Conservation (phyloP, 306 rosid species). For the Lathyrus oleraceus region DNA sequence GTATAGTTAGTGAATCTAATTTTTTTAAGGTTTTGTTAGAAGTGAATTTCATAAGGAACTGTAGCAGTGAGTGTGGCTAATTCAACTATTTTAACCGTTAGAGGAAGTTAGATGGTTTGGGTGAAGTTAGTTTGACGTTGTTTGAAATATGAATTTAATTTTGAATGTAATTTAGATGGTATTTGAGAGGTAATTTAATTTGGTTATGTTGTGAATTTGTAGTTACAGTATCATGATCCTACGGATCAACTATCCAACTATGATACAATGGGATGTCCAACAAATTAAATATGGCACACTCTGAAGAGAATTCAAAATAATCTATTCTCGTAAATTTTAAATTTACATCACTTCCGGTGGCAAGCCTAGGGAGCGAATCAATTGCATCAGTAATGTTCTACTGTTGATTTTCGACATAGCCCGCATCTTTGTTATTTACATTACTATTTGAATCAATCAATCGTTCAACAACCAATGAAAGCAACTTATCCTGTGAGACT, state of each 20-base stretch:
- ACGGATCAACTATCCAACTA: slow-evolving; percentile 96
- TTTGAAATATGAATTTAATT: too few relatives aligned
- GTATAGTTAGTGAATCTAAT: too few relatives aligned
- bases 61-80: too few relatives aligned
- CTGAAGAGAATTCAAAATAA: slow-evolving; percentile 96
- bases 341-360: slow-evolving; percentile 99
- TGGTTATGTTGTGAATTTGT: too few relatives aligned
- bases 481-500: slow-evolving; percentile 94
- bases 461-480: slow-evolving; percentile 84
- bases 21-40: too few relatives aligned
- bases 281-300: slow-evolving; percentile 96
- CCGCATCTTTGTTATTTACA: slow-evolving; percentile 80
- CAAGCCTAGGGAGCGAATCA: slow-evolving; percentile 94
- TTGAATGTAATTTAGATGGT: too few relatives aligned
- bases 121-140: too few relatives aligned
- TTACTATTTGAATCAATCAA: slow-evolving; percentile 88
- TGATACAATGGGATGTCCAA: slow-evolving; percentile 95
- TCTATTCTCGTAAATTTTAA: slow-evolving; percentile 78
- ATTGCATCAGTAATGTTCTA: slow-evolving; percentile 98
- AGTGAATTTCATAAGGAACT: too few relatives aligned
- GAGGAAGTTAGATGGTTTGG: too few relatives aligned
- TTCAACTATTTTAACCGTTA: too few relatives aligned
- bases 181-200: too few relatives aligned
- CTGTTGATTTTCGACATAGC: slow-evolving; percentile 84
- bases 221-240: slow-evolving; percentile 39